Conservation (phyloP, 148 eudicot genomes). For the Chenopodium quinoa region DNA sequence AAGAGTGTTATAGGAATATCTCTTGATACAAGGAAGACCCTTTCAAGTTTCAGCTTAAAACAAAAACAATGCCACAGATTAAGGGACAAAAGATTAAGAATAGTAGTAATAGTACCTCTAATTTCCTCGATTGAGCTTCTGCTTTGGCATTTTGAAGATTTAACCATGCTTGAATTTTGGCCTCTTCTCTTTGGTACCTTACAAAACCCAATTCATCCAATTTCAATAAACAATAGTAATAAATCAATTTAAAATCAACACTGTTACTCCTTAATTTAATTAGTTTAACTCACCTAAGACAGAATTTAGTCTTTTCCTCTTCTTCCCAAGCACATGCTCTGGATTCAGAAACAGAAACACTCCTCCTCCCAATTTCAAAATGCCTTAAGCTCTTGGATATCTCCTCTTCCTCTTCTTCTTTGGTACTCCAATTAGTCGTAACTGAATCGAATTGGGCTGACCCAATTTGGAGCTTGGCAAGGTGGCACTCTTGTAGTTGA, state of each 20-base stretch:
- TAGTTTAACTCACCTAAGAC: constrained; percentile 51
- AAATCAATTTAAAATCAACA: background rate
- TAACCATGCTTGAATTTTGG: constrained; percentile 91
- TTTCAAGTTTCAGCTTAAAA: background rate
- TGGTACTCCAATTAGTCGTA: constrained; percentile 69
- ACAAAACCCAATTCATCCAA: constrained; percentile 1
- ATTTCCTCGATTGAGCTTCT: constrained; percentile 91
- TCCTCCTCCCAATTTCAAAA: constrained; percentile 64
- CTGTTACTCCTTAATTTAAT: background rate
- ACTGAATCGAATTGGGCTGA: constrained; percentile 47
- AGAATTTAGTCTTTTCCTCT: constrained; percentile 66
- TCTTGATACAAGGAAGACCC: background rate
- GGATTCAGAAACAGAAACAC: constrained; percentile 63
- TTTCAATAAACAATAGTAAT: background rate
- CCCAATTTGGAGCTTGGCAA: constrained; percentile 64
- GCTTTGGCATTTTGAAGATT: constrained; percentile 92
- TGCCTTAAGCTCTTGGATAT: constrained; percentile 89
- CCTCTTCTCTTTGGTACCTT: constrained; percentile 93
- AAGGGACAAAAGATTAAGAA: background rate
- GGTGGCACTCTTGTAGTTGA: constrained; percentile 56
- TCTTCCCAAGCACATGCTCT: constrained; percentile 69
- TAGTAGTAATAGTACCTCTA: constrained; percentile 53
- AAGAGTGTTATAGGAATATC: background rate
- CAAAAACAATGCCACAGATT: background rate
- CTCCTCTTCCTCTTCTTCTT: constrained; percentile 92